Base-by-base conservation (phyloP, 768 basidiomycete genomes). In the Boletus huronensis region DNA sequence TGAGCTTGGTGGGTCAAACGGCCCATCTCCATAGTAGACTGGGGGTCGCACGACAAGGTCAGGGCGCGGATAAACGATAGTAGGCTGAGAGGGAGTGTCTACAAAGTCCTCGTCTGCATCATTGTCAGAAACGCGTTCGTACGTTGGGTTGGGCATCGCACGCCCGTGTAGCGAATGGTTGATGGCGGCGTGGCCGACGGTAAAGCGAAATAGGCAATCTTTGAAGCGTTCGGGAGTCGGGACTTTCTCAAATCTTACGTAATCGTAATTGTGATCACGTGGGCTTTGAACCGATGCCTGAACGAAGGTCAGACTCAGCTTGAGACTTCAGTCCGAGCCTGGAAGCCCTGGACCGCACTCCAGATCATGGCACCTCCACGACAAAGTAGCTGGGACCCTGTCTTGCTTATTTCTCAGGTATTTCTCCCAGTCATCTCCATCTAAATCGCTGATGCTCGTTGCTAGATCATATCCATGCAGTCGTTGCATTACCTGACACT, bases 401-500 rank as follows among this genome's bases (percentile, higher is more conserved):
- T 91, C 4, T 73, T 96, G 54, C 80, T 97, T 46, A 77, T 94
- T 60, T 93, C 91, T 54, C 93, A 97, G 78, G 93, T 83, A 77
- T 69, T 32, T 40, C 1, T 8, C 5, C 5, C 6, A 19, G 32
- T 6, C 14, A 19, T 13, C 17, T 9, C 34, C 17, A 42, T 42
- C n/a, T 36, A 39, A 36, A 39, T 36, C n/a, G 3, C 51, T 52
- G 6, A 59, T 39, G 7, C 32, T 43, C 21, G 50, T 40, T 48
- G 26, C 55, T 63, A 99, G 93, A 98, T 99, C 63, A 82, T 99
- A 58, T 84, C 91, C 8, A 78, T 98, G 66, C 96, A 98, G 74
- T 85, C 93, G 1, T 73, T 98, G 32, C 97, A 98, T 74, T 98
- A 99, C 73, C 76, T 99, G 55, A 88, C 90, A 14, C 82, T 98